Evolutionary conservation across 1,284 basidiomycete genomes (phyloP).

Genomic region (Clitocybe nebularis): DNA sequence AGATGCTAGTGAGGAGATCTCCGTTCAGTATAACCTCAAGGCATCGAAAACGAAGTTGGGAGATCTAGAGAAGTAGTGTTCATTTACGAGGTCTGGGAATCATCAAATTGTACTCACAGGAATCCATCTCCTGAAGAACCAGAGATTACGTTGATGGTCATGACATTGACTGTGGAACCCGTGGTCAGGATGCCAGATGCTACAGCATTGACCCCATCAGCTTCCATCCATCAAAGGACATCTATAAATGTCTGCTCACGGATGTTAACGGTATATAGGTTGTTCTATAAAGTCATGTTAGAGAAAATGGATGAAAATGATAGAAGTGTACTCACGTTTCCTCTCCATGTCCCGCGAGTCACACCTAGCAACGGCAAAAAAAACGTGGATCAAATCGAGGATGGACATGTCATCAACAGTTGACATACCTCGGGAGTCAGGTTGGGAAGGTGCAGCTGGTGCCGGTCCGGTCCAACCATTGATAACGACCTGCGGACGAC

Average conservation of each 20-base stretch:
- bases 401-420: not conserved
- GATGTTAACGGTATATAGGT: slow-evolving; percentile 28
- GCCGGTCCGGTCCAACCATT: slow-evolving; percentile 26
- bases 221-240: not conserved
- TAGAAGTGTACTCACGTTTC: slow-evolving; percentile 24
- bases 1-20: too few relatives aligned
- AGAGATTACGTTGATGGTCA: slow-evolving; percentile 26
- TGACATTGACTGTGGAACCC: slow-evolving; percentile 25
- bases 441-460: slow-evolving; percentile 25
- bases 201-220: slow-evolving; percentile 7
- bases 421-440: slow-evolving; percentile 25
- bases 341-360: slow-evolving; percentile 29
- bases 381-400: not conserved
- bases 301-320: not conserved
- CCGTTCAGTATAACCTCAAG: slow-evolving; percentile 22
- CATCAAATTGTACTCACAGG: slow-evolving; percentile 21
- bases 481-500: slow-evolving; percentile 27
- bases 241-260: slow-evolving; percentile 19
- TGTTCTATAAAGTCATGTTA: slow-evolving; percentile 22
- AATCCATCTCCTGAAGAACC: slow-evolving; percentile 28
- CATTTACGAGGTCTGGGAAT: slow-evolving; percentile 1
- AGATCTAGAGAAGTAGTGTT: slow-evolving; percentile 17
- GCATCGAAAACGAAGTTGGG: slow-evolving; percentile 32
- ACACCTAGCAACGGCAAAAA: slow-evolving; percentile 17
- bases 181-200: slow-evolving; percentile 26